These are phyloP conservation scores for Atalantia buxifolia DNA, from an alignment of 345 rosid species.

Conservation along the genomic window DNA sequence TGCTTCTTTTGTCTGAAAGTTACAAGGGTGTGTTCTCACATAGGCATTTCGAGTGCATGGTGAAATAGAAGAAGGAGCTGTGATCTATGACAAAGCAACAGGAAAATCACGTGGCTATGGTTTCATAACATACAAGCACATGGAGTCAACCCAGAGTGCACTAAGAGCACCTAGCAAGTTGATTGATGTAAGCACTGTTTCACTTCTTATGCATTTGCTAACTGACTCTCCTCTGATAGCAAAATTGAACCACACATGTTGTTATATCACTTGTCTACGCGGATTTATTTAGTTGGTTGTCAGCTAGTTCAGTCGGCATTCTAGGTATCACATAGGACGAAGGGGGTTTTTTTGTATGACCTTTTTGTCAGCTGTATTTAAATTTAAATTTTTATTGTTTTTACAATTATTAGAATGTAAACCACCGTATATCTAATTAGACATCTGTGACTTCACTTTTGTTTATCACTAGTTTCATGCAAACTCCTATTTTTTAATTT, in stretches of 20 bases:
- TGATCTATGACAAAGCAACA: conserved; percentile 59
- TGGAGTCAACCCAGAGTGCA: conserved; percentile 61
- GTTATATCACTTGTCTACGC: background rate
- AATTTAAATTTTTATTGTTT: background rate
- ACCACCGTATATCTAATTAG: background rate
- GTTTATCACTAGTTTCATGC: background rate
- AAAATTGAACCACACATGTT: background rate
- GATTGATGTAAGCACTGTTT: conserved; percentile 49
- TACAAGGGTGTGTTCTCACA: conserved; percentile 9
- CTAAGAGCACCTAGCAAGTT: conserved; percentile 59
- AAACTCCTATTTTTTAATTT: background rate
- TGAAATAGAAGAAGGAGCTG: conserved; percentile 78
- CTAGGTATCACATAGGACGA: background rate
- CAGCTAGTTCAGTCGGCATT: background rate
- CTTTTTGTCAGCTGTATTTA: background rate
- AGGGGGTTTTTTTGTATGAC: background rate
- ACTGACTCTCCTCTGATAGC: background rate
- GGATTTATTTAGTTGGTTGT: background rate
- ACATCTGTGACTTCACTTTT: background rate
- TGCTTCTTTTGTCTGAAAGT: conserved; percentile 8
- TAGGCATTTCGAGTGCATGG: conserved; percentile 66
- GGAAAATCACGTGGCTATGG: conserved; percentile 82
- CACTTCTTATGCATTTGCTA: conserved; percentile 12
- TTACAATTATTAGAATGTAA: background rate
- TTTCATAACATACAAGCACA: conserved; percentile 64